Evolutionary conservation across 306 rosid genomes (phyloP), one percentile per base, ranked within the genome.

Genomic region (Fragaria vesca): DNA sequence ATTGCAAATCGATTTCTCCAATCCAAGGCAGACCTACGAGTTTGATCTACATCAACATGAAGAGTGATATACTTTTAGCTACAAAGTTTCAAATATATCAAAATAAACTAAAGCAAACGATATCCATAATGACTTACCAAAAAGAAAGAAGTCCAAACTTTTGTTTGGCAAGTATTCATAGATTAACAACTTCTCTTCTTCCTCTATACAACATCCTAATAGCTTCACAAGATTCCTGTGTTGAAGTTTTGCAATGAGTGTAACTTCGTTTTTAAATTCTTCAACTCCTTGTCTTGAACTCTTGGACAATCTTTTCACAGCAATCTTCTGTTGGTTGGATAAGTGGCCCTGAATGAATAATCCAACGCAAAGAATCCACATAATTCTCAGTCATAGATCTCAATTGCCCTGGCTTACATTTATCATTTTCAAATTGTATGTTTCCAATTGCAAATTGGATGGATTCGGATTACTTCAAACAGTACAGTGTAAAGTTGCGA

Each of bases 191-290:
- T 21, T 57, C 30, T 57, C 62, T 9, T 57, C 62, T 57, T 21
- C 62, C 30, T 57, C 30, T n/a, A 57, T 21, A 57, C 62, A 57
- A 57, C 62, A 57, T 8, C 62, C 62, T 3, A 57, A 57, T 8
- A 57, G 62, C 30, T 57, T 57, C 30, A 57, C 62, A 57, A 57
- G 62, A 57, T 57, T 57, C 62, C 30, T 57, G 62, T 57, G 62
- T 57, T 57, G 62, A n/a, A 57, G 62, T 57, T 21, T 21, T 2
- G 62, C 62, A n/a, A 57, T 57, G 13, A 57, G 62, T 21, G 30
- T 8, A 57, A 57, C 62, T 57, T 57, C 62, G 26, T 24, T 24
- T 24, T 24, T 24, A 24, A 24, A 24, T 24, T 24, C 26, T 24
- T 24, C 26, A 24, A 21, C 30, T 8, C 62, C 62, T 57, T n/a